Conservation (phyloP, 495 filamentous ascomycete genomes). For the Pyrenula aspistea region DNA sequence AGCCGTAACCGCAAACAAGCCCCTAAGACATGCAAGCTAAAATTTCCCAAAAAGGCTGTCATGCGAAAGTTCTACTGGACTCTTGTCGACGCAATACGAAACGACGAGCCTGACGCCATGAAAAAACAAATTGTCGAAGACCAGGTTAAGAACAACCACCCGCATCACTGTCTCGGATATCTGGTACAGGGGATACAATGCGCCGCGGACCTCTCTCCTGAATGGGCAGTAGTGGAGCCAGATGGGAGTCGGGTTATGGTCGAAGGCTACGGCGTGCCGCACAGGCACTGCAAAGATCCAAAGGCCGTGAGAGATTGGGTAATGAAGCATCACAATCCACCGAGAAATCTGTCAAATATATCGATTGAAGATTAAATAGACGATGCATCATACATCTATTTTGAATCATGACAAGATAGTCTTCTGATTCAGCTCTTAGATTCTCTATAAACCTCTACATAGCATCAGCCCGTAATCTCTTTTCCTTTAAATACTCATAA, state of each 20-base stretch:
- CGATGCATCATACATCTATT: too few relatives aligned
- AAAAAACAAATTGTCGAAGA: not conserved
- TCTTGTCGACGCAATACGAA: not conserved
- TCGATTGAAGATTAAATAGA: not conserved
- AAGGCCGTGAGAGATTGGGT: not conserved
- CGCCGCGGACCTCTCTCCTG: not conserved
- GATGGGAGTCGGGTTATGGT: not conserved
- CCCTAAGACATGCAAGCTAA: too few relatives aligned
- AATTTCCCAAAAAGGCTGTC: too few relatives aligned
- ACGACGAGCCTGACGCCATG: not conserved
- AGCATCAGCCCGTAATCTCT: constrained; percentile 12
- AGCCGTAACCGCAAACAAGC: too few relatives aligned
- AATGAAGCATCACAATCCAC: not conserved
- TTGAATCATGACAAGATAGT: too few relatives aligned
- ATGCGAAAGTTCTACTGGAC: not conserved
- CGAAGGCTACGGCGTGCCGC: not conserved
- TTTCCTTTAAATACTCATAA: constrained; percentile 31
- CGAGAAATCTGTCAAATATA: not conserved
- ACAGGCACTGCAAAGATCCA: not conserved
- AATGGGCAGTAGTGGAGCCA: not conserved
- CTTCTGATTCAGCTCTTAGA: too few relatives aligned
- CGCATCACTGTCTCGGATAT: not conserved
- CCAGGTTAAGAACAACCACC: not conserved
- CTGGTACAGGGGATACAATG: not conserved
- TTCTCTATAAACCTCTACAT: too few relatives aligned